Conservation (phyloP, 192 early-diverging fungal genomes). For the Linnemannia schmuckeri region DNA sequence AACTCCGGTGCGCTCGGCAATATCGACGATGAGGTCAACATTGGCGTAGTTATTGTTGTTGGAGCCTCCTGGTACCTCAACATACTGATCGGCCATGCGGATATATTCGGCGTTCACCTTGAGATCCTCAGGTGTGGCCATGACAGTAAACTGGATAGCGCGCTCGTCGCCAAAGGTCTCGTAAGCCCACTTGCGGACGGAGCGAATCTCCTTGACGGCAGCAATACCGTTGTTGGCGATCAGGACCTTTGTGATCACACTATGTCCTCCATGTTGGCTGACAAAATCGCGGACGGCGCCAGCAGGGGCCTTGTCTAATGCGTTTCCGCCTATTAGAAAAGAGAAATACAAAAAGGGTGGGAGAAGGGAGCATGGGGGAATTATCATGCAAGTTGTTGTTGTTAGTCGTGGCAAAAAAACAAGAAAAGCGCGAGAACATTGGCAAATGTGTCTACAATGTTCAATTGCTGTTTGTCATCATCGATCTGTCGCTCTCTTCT, state of each 20-base stretch:
- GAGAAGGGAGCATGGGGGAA: background rate
- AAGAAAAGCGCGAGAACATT: background rate
- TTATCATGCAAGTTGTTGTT: background rate
- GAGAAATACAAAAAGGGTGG: too few relatives aligned
- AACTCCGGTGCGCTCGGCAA: constrained; percentile 95
- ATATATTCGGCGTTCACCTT: constrained; percentile 99
- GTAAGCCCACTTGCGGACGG: constrained; percentile 98
- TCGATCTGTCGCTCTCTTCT: background rate
- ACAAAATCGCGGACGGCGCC: constrained; percentile 83
- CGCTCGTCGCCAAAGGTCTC: constrained; percentile 97
- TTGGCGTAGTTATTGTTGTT: constrained; percentile 99
- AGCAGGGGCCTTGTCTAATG: constrained; percentile 71
- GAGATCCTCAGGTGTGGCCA: constrained; percentile 98
- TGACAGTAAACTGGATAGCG: constrained; percentile 96
- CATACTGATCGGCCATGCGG: constrained; percentile 98
- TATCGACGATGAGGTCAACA: constrained; percentile 97
- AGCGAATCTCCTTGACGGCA: constrained; percentile 98
- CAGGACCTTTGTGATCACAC: constrained; percentile 93
- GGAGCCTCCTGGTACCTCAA: constrained; percentile 97
- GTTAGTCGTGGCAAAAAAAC: background rate
- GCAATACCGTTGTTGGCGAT: constrained; percentile 99
- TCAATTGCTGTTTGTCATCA: constrained; percentile 5
- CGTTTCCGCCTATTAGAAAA: constrained; percentile 75
- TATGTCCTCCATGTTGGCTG: constrained; percentile 81
- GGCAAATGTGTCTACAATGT: background rate